phyloP scores from a whole-genome alignment of 257 asterid species.

The Gardenia jasminoides region DNA sequence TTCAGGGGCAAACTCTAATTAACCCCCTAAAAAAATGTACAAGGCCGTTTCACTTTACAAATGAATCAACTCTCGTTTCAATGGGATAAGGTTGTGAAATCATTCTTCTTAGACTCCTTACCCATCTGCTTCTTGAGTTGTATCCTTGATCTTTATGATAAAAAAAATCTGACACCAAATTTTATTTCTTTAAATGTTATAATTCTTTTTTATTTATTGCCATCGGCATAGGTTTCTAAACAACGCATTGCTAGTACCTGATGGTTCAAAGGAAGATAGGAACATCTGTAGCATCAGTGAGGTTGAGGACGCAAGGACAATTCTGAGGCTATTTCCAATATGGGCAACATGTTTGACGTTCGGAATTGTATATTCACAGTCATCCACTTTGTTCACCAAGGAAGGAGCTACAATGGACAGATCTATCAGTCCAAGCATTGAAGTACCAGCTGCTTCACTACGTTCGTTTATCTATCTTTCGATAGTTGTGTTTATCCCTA shows the following conservation, averaged over 20 bases:
- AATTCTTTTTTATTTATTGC: background rate
- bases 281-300: constrained; percentile 23
- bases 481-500: constrained; percentile 35
- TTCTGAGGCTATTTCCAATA: constrained; percentile 41
- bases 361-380: constrained; percentile 56
- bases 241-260: constrained; percentile 40
- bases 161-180: background rate
- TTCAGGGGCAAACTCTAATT: too few relatives aligned
- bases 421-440: constrained; percentile 41
- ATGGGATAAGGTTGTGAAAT: background rate
- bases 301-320: constrained; percentile 38
- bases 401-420: constrained; percentile 29
- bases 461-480: constrained; percentile 43
- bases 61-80: too few relatives aligned
- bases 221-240: background rate
- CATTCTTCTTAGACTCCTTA: background rate
- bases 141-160: background rate
- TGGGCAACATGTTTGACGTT: constrained; percentile 25
- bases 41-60: background rate
- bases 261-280: constrained; percentile 17
- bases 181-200: background rate
- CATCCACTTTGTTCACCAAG: constrained; percentile 58
- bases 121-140: background rate
- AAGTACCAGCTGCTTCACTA: too few relatives aligned
- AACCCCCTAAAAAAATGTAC: background rate